Evolutionary conservation across 371 early-diverging fungal species (phyloP), one percentile per base, ranked within the genome.

Genomic region (Mortierella sp.): DNA sequence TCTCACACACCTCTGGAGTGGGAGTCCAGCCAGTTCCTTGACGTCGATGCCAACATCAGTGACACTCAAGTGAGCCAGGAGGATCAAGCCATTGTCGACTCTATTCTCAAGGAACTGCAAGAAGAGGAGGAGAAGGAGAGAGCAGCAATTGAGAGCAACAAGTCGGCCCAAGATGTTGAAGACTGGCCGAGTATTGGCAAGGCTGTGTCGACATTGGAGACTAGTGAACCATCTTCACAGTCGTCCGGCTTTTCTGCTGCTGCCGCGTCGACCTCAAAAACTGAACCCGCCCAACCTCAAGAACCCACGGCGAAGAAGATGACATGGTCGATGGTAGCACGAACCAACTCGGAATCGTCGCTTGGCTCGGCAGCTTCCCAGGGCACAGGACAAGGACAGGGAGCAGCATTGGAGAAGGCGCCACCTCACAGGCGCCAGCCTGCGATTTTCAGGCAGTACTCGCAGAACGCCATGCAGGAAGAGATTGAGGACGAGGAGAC

Each of bases 401-500:
- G 4, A 26, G 34, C 44, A 26, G 34, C 44, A 70, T 61, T 9
- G 71, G 31, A 54, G 6, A 50, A 70, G 1, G 31, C 44, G 11
- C 54, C 19, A 19, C 31, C 57, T 26, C 40, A n/a, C 28, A n/a
- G 59, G 13, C 74, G 76, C 26, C 74, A 73, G 57, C 80, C 74
- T 16, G 77, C 74, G 8, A 67, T 81, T 24, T 81, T 84, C 70
- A 78, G 71, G 70, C 72, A 81, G 54, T 84, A 84, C 34, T 55
- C 77, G 14, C 72, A 37, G 5, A 44, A 57, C 13, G 69, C 78
- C 0, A 46, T 72, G 16, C 81, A 78, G 16, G 72, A 79, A 8
- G 86, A 82, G 64, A 73, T 81, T 73, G 86, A 86, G 69, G 86
- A 86, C 21, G 86, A 86, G 43, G 86, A 82, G 14, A 82, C 80